These are phyloP conservation scores for Chlorella ohadii DNA, from an alignment of 139 green algal genomes.

Conservation along the genomic window DNA sequence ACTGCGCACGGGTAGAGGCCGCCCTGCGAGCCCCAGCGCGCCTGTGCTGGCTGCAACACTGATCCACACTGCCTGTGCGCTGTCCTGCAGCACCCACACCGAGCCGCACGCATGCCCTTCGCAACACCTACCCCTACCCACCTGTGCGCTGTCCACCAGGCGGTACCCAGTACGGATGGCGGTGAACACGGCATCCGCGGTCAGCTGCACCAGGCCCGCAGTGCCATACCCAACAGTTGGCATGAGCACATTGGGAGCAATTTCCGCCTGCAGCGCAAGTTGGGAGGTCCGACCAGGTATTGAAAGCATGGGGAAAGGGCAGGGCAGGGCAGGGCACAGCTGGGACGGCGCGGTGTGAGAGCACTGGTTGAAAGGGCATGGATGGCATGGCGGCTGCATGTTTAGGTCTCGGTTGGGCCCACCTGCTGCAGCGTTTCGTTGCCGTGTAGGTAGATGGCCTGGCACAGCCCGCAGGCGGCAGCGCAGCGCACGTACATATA, in stretches of 20 bases:
- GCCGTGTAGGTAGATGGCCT: slow-evolving; percentile 16
- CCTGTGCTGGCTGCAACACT: too few species aligned
- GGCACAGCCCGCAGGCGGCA: slow-evolving; percentile 49
- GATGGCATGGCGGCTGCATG: too few species aligned
- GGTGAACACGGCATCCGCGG: slow-evolving; percentile 56
- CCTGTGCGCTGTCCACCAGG: slow-evolving; percentile 70
- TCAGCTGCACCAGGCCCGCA: slow-evolving; percentile 70
- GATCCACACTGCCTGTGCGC: too few species aligned
- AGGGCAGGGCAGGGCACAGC: too few species aligned
- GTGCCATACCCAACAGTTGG: slow-evolving; percentile 85
- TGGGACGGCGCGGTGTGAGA: too few species aligned
- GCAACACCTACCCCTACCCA: neutral
- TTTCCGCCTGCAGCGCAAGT: slow-evolving; percentile 37
- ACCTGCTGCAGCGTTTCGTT: slow-evolving; percentile 17
- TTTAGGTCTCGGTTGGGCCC: too few species aligned
- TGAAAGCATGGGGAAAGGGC: too few species aligned
- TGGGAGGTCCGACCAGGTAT: too few species aligned
- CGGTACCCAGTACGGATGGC: slow-evolving; percentile 74
- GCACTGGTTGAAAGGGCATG: too few species aligned
- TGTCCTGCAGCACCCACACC: too few species aligned
- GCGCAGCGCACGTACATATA: slow-evolving; percentile 62
- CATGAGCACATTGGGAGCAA: slow-evolving; percentile 67
- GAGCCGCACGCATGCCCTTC: too few species aligned
- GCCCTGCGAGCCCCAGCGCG: too few species aligned
- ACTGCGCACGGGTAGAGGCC: neutral